phyloP scores from a whole-genome alignment of 305 asterid genomes.

The Fraxinus ornus region DNA sequence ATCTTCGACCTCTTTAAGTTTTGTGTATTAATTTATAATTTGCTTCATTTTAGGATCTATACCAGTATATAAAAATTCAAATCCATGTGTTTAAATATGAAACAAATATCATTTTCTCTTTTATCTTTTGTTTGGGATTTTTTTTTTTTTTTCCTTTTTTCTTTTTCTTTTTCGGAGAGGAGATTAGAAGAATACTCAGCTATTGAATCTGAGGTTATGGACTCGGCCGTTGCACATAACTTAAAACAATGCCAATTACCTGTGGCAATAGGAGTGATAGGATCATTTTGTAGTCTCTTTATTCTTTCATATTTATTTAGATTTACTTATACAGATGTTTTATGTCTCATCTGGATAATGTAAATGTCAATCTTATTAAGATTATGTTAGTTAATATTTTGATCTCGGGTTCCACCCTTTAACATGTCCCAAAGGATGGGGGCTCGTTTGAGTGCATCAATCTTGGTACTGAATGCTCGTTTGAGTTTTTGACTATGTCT shows the following conservation, averaged over 20 bases:
- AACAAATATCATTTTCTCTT: background rate
- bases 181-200: background rate
- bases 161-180: background rate
- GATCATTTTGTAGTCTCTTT: background rate
- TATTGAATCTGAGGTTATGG: background rate
- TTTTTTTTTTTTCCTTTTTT: too few relatives aligned
- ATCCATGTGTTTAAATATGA: background rate
- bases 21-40: background rate
- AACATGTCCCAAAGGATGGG: background rate
- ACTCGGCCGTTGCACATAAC: background rate
- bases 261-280: background rate
- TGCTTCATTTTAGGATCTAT: background rate
- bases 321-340: background rate
- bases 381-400: background rate
- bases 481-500: background rate
- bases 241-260: background rate
- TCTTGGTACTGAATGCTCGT: background rate
- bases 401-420: background rate
- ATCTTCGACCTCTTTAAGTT: background rate
- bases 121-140: background rate
- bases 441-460: background rate
- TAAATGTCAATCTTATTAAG: too few relatives aligned
- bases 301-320: background rate
- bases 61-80: background rate
- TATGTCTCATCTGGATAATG: background rate